A percentile compares a stretch with the other conserved stretches of the same genome.
Conservation (phyloP, 2,329 filamentous ascomycete species). For the Ceratocystis huliohia region DNA sequence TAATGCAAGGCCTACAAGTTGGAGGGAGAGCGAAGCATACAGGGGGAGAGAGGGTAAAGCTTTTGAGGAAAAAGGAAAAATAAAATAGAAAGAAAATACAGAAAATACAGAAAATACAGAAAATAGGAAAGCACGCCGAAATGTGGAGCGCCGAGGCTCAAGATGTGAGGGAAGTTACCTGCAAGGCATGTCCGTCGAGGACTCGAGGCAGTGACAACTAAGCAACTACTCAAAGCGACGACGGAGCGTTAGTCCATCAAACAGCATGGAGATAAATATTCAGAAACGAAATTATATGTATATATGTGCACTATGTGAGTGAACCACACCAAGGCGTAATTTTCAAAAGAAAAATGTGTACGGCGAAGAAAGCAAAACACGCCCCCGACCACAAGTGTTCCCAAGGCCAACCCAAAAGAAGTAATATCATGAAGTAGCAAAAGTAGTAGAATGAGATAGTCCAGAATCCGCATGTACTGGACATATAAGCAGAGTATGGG, state of each 20-base stretch:
- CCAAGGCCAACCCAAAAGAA: slow-evolving; percentile 1
- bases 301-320: not conserved
- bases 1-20: not conserved
- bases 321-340: not conserved
- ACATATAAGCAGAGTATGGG: not conserved
- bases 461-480: too few relatives aligned
- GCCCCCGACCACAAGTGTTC: not conserved
- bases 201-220: not conserved
- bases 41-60: not conserved
- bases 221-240: not conserved
- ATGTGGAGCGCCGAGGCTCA: not conserved
- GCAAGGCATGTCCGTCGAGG: not conserved
- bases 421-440: not conserved
- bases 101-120: not conserved
- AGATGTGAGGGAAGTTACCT: not conserved
- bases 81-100: not conserved
- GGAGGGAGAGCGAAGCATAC: not conserved
- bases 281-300: not conserved
- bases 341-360: not conserved
- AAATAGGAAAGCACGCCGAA: not conserved
- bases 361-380: not conserved
- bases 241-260: not conserved
- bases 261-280: not conserved
- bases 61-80: not conserved
- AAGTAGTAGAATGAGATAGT: not conserved